Percentiles rank a stretch among this genome's conserved stretches.
phyloP scores from a whole-genome alignment of 495 filamentous ascomycete species.

The Cercophora newfieldiana region DNA sequence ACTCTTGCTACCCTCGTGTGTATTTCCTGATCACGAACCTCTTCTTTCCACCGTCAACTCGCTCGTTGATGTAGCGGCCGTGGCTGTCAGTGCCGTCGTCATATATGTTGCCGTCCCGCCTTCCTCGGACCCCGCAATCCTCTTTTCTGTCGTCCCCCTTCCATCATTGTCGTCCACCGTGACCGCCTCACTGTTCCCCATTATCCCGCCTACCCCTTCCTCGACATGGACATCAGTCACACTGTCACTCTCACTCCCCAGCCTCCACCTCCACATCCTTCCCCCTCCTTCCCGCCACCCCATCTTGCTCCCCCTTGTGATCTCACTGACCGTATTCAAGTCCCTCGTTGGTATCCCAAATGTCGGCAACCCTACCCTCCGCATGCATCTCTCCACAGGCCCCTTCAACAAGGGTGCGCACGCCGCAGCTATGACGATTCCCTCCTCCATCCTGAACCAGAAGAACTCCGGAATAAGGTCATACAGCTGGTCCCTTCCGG shows the following conservation, averaged over 20 bases:
- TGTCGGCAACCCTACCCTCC: background rate
- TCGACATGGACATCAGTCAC: background rate
- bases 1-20: too few species aligned
- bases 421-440: conserved; percentile 8
- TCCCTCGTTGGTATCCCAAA: background rate
- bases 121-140: background rate
- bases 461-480: conserved; percentile 7
- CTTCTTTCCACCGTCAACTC: background rate
- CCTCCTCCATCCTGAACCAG: conserved; percentile 11
- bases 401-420: conserved; percentile 14
- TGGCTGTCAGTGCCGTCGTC: background rate
- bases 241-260: background rate
- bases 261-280: background rate
- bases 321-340: background rate
- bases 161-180: background rate
- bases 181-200: background rate
- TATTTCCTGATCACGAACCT: background rate
- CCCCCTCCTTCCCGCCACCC: background rate
- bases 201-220: background rate
- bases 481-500: background rate
- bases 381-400: conserved; percentile 6
- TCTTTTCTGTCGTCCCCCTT: background rate
- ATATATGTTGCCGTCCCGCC: background rate
- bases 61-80: background rate
- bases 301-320: background rate